These are phyloP conservation scores for Protomyces lactucae-debilis DNA, from an alignment of 1,139 yeast species.

Conservation along the genomic window DNA sequence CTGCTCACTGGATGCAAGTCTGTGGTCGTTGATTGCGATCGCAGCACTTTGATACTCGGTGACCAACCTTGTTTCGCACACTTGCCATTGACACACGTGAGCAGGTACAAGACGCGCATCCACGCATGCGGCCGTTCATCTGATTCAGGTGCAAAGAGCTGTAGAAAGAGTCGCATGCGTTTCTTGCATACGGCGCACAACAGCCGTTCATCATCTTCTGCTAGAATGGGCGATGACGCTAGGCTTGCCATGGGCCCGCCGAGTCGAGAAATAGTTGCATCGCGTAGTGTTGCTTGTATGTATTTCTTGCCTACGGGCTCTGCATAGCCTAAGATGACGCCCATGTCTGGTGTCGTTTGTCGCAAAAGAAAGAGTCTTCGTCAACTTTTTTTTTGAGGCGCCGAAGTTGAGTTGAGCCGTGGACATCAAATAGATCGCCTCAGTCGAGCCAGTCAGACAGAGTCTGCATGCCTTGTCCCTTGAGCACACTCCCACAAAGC, in stretches of 20 bases:
- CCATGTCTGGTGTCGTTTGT: not conserved
- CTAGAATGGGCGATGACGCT: not conserved
- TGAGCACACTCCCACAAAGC: slow-evolving; percentile 12
- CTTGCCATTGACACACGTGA: slow-evolving; percentile 25
- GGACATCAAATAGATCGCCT: too few species aligned
- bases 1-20: not conserved
- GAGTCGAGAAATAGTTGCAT: slow-evolving; percentile 16
- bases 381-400: not conserved
- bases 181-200: slow-evolving; percentile 8
- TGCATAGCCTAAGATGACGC: slow-evolving; percentile 16
- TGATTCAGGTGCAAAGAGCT: slow-evolving; percentile 24
- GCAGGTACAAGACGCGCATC: slow-evolving; percentile 25
- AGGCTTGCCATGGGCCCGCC: slow-evolving; percentile 26
- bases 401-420: not conserved
- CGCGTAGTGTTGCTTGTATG: slow-evolving; percentile 2
- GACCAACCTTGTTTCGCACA: slow-evolving; percentile 25
- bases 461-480: slow-evolving; percentile 1
- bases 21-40: slow-evolving; percentile 6
- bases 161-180: slow-evolving; percentile 20
- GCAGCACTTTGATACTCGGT: slow-evolving; percentile 8
- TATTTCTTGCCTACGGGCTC: slow-evolving; percentile 15
- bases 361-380: not conserved
- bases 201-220: not conserved
- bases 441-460: slow-evolving; percentile 12
- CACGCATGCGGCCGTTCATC: slow-evolving; percentile 17